Base-by-base conservation (phyloP, 2,329 filamentous ascomycete species). In the Metarhizium robertsii region DNA sequence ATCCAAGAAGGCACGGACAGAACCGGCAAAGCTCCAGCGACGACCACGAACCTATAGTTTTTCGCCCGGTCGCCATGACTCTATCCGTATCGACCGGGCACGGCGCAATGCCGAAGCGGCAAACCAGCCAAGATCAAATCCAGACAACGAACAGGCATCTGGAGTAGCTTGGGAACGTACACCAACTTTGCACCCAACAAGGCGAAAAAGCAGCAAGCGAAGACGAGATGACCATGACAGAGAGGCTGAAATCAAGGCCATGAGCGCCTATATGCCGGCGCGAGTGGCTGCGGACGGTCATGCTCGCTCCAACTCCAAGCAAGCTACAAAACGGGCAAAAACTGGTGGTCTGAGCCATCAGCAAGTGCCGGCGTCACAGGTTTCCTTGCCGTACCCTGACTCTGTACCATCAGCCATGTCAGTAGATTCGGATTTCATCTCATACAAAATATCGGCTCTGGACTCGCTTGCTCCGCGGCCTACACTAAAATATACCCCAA, bases 231-330 rank as follows among this genome's bases (percentile, higher is more conserved):
- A 95, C 59, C 82, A 84, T 66, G 79, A 87, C 57, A 81, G 92
- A 56, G 92, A 96, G 71, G 89, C 89, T 59, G 90, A 96, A 71
- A 91, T 96, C 66, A 88, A 86, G 66, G 85, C 89, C 54, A 89
- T 96, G 87, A 88, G 83, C 65, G 81, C 83, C 45, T 80, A 79
- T 58, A 80, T 86, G 61, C 84, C 88, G 6, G 73, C 84, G 53
- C 81, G 88, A 53, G 78, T 85, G 6, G 79, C 79, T 11, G 78
- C 79, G 50, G 79, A 85, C 58, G 75, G 77, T 36, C 81, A 79
- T 68, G 79, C 79, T 53, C 75, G 83, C 49, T 79, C 87, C 49
- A 79, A 82, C 57, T 80, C 79, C 64, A 81, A 77, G 76, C 76
- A 76, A 68, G 80, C 90, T 61, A 88, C 80, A 66, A 86, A 84